Evolutionary conservation across 2,329 filamentous ascomycete species (phyloP).

Genomic region (Pseudocercospora macadamiae): DNA sequence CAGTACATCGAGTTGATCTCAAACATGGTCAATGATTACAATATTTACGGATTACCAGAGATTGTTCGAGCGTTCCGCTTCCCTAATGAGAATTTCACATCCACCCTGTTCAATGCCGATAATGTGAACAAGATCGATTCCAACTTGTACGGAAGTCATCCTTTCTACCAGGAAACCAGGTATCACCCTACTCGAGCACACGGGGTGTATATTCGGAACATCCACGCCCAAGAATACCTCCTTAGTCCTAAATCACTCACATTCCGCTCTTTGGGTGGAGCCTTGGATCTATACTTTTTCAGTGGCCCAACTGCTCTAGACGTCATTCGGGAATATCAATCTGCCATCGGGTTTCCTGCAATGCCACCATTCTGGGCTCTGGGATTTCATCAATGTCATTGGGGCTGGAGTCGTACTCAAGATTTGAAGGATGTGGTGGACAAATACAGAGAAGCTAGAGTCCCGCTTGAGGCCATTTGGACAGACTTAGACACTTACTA

Average conservation of each 20-base stretch:
- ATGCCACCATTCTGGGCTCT: constrained; percentile 82
- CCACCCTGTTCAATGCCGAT: constrained; percentile 37
- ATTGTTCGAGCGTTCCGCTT: constrained; percentile 34
- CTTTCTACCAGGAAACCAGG: constrained; percentile 39
- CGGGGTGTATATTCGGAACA: constrained; percentile 40
- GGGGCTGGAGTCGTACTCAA: constrained; percentile 66
- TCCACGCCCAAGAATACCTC: constrained; percentile 40
- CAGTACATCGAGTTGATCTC: constrained; percentile 38
- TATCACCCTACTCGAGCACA: constrained; percentile 33
- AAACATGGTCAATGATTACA: constrained; percentile 33
- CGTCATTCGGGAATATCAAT: constrained; percentile 28
- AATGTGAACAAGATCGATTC: constrained; percentile 27
- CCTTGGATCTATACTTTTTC: constrained; percentile 75
- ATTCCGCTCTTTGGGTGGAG: constrained; percentile 38
- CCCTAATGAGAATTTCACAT: constrained; percentile 30
- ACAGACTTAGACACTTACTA: constrained; percentile 41
- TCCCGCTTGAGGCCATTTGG: constrained; percentile 46
- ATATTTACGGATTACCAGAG: constrained; percentile 37
- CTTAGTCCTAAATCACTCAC: constrained; percentile 31
- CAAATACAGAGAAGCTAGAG: constrained; percentile 55
- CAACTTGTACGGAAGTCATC: constrained; percentile 37
- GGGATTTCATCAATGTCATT: constrained; percentile 77
- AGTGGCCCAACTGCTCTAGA: constrained; percentile 46
- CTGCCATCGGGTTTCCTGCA: constrained; percentile 67
- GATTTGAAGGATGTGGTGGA: constrained; percentile 61